phyloP scores from a whole-genome alignment of 2,329 filamentous ascomycete genomes.

The Aspergillus unguis region DNA sequence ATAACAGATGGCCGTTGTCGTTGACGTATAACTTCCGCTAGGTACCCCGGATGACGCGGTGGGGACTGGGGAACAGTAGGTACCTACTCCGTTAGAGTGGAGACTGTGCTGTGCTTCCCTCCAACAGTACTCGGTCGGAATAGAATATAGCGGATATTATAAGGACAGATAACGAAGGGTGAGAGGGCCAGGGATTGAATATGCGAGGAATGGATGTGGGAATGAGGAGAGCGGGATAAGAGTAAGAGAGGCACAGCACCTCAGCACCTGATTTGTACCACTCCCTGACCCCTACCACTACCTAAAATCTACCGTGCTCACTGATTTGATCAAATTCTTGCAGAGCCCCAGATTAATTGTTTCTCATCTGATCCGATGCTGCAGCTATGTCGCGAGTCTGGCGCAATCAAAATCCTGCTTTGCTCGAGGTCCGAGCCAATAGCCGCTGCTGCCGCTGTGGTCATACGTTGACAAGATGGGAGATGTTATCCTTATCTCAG shows the following conservation, averaged over 20 bases:
- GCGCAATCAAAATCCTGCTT: conserved; percentile 2
- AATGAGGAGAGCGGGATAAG: background rate
- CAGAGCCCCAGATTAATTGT: background rate
- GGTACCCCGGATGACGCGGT: background rate
- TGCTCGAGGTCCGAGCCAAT: conserved; percentile 1
- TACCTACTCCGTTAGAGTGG: background rate
- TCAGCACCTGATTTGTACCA: background rate
- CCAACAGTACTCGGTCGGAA: too few species aligned
- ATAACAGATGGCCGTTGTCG: background rate
- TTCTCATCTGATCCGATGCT: background rate
- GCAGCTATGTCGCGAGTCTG: background rate
- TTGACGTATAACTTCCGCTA: background rate
- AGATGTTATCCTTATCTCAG: background rate
- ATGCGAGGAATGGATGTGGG: background rate
- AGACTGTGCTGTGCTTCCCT: too few species aligned
- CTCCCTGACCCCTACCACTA: background rate
- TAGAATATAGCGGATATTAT: too few species aligned
- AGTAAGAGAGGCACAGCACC: background rate
- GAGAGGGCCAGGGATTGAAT: background rate
- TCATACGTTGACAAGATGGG: background rate
- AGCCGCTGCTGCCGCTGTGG: conserved; percentile 7
- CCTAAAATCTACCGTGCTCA: background rate
- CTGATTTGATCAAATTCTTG: too few species aligned
- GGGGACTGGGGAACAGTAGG: background rate
- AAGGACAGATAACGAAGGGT: background rate